These are phyloP conservation scores for Nicotiana attenuata DNA, from an alignment of 257 asterid species.

Conservation along the genomic window DNA sequence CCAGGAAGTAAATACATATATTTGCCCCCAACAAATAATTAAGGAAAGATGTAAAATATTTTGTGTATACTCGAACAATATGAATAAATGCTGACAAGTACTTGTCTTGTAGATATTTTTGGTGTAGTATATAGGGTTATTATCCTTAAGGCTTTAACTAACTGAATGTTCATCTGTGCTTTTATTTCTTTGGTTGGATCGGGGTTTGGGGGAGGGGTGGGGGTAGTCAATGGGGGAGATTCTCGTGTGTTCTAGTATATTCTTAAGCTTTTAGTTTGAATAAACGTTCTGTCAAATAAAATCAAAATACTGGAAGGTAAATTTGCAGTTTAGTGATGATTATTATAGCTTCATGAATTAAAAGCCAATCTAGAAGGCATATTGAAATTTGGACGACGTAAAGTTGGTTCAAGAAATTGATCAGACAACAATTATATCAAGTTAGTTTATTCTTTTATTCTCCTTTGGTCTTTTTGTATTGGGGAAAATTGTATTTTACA, in stretches of 20 bases:
- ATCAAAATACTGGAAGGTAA: not conserved
- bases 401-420: not conserved
- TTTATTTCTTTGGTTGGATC: not conserved
- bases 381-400: not conserved
- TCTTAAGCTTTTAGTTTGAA: not conserved
- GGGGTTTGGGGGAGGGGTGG: not conserved
- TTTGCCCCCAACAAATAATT: not conserved
- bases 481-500: too few species aligned
- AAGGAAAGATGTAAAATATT: not conserved
- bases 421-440: not conserved
- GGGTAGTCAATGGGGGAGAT: not conserved
- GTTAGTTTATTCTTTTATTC: not conserved
- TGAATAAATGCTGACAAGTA: not conserved
- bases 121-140: not conserved
- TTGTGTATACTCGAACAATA: not conserved
- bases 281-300: not conserved
- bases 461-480: too few species aligned
- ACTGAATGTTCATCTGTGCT: not conserved
- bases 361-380: not conserved
- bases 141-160: too few species aligned
- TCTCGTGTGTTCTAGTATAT: conserved; percentile 5
- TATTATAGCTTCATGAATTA: not conserved
- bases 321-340: not conserved
- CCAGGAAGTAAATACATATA: not conserved
- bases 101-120: not conserved